Conservation (phyloP, 176 grass and related monocot species). For the Leersia perrieri region DNA sequence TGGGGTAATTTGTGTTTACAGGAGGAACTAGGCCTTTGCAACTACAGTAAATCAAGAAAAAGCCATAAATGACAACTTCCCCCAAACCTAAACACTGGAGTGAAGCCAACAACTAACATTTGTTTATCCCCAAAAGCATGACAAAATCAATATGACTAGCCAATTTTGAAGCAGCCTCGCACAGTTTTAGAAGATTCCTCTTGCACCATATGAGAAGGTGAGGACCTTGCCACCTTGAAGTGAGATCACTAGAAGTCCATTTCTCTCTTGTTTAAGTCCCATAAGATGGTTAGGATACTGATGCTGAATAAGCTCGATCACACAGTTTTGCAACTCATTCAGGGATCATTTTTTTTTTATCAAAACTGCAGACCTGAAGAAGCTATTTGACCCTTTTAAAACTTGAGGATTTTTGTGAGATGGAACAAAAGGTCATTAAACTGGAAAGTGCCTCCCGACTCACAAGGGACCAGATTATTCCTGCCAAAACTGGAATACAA, state of each 20-base stretch:
- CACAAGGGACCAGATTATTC: too few relatives aligned
- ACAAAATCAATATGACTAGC: neutral
- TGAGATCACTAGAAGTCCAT: neutral
- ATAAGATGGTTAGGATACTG: neutral
- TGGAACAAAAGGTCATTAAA: neutral
- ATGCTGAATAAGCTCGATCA: neutral
- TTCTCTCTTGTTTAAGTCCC: neutral
- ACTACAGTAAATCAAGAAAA: neutral
- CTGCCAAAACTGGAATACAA: too few relatives aligned
- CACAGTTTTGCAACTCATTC: neutral
- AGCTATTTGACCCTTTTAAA: neutral
- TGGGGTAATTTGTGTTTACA: too few relatives aligned
- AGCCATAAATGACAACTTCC: neutral
- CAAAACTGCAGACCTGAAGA: neutral
- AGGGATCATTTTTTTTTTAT: neutral
- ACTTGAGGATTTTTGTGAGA: neutral
- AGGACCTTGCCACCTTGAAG: too few relatives aligned
- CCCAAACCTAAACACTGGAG: neutral
- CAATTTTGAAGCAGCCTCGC: neutral
- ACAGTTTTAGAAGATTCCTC: neutral
- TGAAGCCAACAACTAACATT: neutral
- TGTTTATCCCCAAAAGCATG: neutral
- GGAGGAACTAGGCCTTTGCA: neutral
- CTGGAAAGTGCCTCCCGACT: too few relatives aligned
- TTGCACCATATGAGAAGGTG: neutral